Percentiles rank a stretch among this genome's conserved stretches.
Evolutionary conservation across 2,329 filamentous ascomycete species (phyloP).

Genomic region (Penicillium vulpinum): DNA sequence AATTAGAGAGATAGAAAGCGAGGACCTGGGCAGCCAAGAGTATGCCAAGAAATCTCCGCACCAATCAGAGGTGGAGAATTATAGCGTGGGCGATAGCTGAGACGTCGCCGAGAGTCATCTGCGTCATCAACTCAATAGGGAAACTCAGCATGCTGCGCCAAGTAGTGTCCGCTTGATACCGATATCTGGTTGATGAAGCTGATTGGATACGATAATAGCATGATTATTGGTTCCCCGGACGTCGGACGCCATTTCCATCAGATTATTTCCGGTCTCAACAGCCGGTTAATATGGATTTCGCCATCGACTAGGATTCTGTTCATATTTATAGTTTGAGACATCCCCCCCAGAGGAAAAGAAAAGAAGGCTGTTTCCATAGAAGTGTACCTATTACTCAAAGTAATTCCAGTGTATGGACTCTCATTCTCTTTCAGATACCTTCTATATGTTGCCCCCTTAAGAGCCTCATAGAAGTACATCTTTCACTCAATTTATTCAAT

Average conservation of each 20-base stretch:
- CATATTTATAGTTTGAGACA: constrained; percentile 20
- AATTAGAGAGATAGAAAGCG: not conserved
- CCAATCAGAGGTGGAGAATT: constrained; percentile 10
- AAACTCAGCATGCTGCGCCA: constrained; percentile 11
- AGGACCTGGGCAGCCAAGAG: not conserved
- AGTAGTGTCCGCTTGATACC: constrained; percentile 14
- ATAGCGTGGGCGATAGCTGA: constrained; percentile 8
- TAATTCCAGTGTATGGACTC: constrained; percentile 34
- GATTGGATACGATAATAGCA: constrained; percentile 12
- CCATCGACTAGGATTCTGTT: constrained; percentile 11
- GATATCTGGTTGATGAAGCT: constrained; percentile 5
- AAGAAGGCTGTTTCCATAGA: not conserved
- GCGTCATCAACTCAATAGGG: constrained; percentile 19
- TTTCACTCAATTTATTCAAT: not conserved
- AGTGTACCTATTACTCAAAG: constrained; percentile 7
- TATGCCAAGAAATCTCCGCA: constrained; percentile 11
- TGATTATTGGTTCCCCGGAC: constrained; percentile 15
- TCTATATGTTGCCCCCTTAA: constrained; percentile 37
- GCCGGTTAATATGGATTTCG: constrained; percentile 9
- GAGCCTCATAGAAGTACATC: constrained; percentile 16
- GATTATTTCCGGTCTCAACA: constrained; percentile 5
- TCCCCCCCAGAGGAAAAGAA: constrained; percentile 9
- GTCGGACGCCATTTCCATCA: not conserved
- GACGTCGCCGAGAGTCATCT: constrained; percentile 24
- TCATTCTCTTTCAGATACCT: constrained; percentile 32